phyloP scores from a whole-genome alignment of 1,139 yeast genomes.

The Candida dubliniensis region DNA sequence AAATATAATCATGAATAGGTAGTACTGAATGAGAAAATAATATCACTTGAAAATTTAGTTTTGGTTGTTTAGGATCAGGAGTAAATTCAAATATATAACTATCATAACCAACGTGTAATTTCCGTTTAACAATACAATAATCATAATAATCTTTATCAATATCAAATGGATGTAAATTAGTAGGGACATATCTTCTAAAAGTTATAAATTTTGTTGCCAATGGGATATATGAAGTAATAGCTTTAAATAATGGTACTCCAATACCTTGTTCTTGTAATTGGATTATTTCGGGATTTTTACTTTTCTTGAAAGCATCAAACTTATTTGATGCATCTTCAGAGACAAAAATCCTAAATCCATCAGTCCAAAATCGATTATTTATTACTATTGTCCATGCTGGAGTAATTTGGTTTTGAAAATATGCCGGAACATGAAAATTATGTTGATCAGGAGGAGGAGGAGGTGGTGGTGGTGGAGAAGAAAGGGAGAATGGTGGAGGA shows the following conservation, averaged over 20 bases:
- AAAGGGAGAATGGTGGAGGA: slow-evolving; percentile 6
- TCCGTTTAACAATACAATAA: slow-evolving; percentile 11
- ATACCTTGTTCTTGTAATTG: slow-evolving; percentile 12
- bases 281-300: slow-evolving; percentile 5
- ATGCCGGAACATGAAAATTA: slow-evolving; percentile 5
- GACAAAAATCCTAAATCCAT: slow-evolving; percentile 13
- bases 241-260: slow-evolving; percentile 15
- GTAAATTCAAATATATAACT: slow-evolving; percentile 12
- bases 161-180: slow-evolving; percentile 12
- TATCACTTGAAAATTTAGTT: slow-evolving; percentile 8
- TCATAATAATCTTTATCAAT: slow-evolving; percentile 11
- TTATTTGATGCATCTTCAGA: slow-evolving; percentile 13
- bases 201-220: slow-evolving; percentile 10
- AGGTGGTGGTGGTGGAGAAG: slow-evolving; percentile 1
- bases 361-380: slow-evolving; percentile 12
- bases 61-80: slow-evolving; percentile 11
- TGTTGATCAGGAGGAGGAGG: neutral
- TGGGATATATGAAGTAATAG: slow-evolving; percentile 7
- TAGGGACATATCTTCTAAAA: slow-evolving; percentile 12
- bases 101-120: slow-evolving; percentile 11
- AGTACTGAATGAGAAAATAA: slow-evolving; percentile 13
- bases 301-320: slow-evolving; percentile 12
- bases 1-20: slow-evolving; percentile 15
- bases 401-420: slow-evolving; percentile 8
- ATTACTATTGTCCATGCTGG: slow-evolving; percentile 13